Conservation (phyloP, 208 protist genomes). For the Balamuthia mandrillaris region DNA sequence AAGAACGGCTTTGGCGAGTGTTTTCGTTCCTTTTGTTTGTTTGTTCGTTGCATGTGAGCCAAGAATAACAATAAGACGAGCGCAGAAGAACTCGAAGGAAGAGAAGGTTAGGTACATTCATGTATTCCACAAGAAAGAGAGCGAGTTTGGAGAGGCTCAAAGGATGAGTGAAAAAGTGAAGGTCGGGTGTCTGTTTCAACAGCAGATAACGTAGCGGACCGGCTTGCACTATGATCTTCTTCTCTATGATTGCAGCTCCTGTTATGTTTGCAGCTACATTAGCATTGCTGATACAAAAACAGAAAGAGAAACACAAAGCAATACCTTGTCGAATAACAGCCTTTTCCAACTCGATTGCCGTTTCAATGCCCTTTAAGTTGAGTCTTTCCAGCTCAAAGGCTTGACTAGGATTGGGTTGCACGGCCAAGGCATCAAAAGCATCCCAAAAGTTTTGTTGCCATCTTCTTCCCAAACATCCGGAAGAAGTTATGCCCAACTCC, state of each 20-base stretch:
- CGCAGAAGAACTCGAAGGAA: neutral
- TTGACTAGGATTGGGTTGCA: conserved; percentile 28
- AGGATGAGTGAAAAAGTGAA: conserved; percentile 26
- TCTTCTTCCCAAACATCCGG: neutral
- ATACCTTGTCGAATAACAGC: conserved; percentile 45
- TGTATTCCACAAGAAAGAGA: conserved; percentile 28
- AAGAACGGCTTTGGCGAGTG: conserved; percentile 21
- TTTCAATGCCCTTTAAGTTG: neutral
- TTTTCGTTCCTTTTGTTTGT: conserved; percentile 31
- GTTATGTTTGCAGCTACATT: too few relatives aligned
- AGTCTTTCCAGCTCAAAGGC: neutral
- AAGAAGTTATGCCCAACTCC: neutral
- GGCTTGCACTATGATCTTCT: conserved; percentile 6
- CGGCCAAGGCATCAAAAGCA: conserved; percentile 35
- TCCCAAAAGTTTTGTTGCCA: conserved; percentile 29
- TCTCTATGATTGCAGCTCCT: neutral
- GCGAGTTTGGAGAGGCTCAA: neutral
- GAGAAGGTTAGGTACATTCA: neutral
- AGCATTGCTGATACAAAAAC: too few relatives aligned
- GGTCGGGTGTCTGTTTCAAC: conserved; percentile 7
- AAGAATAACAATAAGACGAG: neutral
- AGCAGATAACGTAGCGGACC: conserved; percentile 1
- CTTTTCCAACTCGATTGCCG: conserved; percentile 18
- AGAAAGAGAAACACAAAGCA: too few relatives aligned
- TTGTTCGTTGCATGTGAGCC: neutral